A percentile compares a stretch with the other conserved stretches of the same genome.
phyloP scores from a whole-genome alignment of 1,139 yeast genomes.

The Magnusiomyces ingens region DNA sequence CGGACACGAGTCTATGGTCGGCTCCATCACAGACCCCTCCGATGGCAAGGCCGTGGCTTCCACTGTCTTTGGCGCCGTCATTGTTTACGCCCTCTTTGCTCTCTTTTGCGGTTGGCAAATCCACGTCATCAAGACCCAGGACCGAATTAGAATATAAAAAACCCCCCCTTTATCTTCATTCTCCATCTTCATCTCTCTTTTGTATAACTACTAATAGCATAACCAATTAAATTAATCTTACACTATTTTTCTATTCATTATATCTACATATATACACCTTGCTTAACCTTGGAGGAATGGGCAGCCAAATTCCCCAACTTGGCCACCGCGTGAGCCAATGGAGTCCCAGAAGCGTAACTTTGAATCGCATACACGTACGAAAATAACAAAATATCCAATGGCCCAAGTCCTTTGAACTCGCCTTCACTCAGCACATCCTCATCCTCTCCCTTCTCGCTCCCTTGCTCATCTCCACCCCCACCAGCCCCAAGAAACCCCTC shows the following conservation, averaged over 20 bases:
- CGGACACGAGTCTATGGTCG: conserved; percentile 88
- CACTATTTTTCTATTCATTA: too few relatives aligned
- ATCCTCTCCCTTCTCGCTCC: not conserved
- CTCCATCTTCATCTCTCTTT: not conserved
- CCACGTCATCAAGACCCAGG: conserved; percentile 51
- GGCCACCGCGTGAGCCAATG: too few relatives aligned
- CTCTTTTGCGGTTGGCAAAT: conserved; percentile 87
- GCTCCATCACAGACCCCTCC: conserved; percentile 82
- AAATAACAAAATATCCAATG: conserved; percentile 24
- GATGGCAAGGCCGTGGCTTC: conserved; percentile 91
- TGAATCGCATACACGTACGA: conserved; percentile 24
- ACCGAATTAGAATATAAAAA: conserved; percentile 42
- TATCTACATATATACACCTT: not conserved
- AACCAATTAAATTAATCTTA: too few relatives aligned
- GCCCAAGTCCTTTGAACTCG: conserved; percentile 15
- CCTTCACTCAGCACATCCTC: conserved; percentile 4
- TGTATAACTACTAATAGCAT: not conserved
- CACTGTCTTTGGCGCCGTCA: conserved; percentile 83
- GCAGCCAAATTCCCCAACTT: not conserved
- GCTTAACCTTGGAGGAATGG: not conserved
- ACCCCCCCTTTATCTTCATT: not conserved
- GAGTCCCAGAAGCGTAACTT: not conserved
- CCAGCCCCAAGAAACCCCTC: conserved; percentile 9
- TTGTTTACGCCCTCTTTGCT: conserved; percentile 73
- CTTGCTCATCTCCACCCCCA: not conserved